phyloP scores from a whole-genome alignment of 495 filamentous ascomycete genomes.

The Endocarpon pusillum region DNA sequence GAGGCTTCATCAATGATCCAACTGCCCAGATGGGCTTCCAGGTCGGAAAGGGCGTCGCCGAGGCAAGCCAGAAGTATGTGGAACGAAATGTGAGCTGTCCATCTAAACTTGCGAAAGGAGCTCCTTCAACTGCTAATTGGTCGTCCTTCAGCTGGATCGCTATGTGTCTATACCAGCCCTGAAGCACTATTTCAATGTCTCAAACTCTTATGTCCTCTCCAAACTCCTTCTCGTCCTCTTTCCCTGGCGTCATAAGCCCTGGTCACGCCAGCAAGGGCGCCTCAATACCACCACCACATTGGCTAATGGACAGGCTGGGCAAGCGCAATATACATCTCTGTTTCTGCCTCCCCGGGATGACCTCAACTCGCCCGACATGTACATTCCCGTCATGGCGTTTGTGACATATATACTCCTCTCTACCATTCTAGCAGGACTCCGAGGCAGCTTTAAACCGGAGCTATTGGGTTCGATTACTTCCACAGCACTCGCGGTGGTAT shows the following conservation, averaged over 20 bases:
- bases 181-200: conserved; percentile 97
- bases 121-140: not conserved
- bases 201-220: conserved; percentile 74
- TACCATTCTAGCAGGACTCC: conserved; percentile 73
- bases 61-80: conserved; percentile 76
- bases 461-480: conserved; percentile 77
- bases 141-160: conserved; percentile 58
- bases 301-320: conserved; percentile 40
- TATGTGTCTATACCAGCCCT: conserved; percentile 80
- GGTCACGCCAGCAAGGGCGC: conserved; percentile 59
- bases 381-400: conserved; percentile 76
- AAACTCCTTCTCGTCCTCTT: conserved; percentile 84
- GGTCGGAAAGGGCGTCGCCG: conserved; percentile 79
- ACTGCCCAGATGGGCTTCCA: conserved; percentile 94
- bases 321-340: conserved; percentile 52
- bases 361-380: conserved; percentile 96
- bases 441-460: conserved; percentile 88
- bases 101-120: not conserved
- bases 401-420: conserved; percentile 94
- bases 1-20: conserved; percentile 84
- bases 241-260: conserved; percentile 92
- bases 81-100: conserved; percentile 61
- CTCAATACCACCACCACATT: conserved; percentile 34
- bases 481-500: conserved; percentile 60
- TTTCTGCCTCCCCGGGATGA: conserved; percentile 93